phyloP scores from a whole-genome alignment of 169 alveolate genomes.

The Plasmodium chabaudi region DNA sequence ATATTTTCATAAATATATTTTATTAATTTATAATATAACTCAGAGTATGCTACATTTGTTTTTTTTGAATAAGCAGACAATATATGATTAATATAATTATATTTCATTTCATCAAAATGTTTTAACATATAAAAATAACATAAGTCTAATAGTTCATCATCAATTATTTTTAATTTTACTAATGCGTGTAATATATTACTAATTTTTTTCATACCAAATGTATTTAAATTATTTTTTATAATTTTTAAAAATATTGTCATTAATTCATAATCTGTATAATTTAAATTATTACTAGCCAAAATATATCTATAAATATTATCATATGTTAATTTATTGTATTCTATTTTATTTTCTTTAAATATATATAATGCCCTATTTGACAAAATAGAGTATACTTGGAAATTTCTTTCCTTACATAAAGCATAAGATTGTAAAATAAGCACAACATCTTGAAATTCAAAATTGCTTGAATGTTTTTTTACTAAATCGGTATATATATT shows the following conservation, averaged over 20 bases:
- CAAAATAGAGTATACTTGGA: slow-evolving; percentile 40
- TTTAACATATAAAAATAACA: slow-evolving; percentile 15
- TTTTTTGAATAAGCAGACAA: slow-evolving; percentile 46
- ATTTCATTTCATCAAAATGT: slow-evolving; percentile 24
- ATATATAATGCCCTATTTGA: slow-evolving; percentile 39
- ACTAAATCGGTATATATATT: slow-evolving; percentile 24
- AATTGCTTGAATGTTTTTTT: slow-evolving; percentile 13
- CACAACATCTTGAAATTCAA: slow-evolving; percentile 31
- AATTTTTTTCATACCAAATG: slow-evolving; percentile 40
- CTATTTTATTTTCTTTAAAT: slow-evolving; percentile 15
- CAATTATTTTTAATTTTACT: slow-evolving; percentile 33
- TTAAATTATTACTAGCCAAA: slow-evolving; percentile 58
- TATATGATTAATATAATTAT: slow-evolving; percentile 52
- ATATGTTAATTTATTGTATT: neutral
- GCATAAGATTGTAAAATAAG: slow-evolving; percentile 68
- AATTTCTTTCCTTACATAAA: slow-evolving; percentile 68
- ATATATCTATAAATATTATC: slow-evolving; percentile 55
- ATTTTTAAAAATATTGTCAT: slow-evolving; percentile 23
- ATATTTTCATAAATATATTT: slow-evolving; percentile 37
- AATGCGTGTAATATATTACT: slow-evolving; percentile 32
- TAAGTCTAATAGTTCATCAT: slow-evolving; percentile 35
- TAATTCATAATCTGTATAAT: slow-evolving; percentile 52
- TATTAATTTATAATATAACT: slow-evolving; percentile 13
- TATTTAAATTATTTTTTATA: slow-evolving; percentile 45
- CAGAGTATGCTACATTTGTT: neutral